Conservation (phyloP, 2,329 filamentous ascomycete genomes). For the Cercospora nicotianae region DNA sequence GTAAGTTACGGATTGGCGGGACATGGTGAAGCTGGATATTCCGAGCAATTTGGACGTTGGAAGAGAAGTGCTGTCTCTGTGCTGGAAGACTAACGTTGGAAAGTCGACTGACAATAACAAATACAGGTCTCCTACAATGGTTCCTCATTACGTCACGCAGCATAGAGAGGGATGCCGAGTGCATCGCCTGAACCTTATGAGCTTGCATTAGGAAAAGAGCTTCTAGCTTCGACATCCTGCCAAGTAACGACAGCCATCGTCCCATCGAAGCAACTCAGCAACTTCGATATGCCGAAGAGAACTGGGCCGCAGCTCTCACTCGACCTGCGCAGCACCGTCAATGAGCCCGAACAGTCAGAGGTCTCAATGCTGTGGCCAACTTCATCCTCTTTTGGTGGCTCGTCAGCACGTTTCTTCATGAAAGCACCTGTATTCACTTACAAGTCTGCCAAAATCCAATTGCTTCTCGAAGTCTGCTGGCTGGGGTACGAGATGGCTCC, state of each 20-base stretch:
- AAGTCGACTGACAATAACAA: background rate
- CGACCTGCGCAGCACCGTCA: background rate
- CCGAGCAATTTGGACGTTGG: background rate
- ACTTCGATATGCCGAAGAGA: background rate
- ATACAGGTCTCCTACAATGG: background rate
- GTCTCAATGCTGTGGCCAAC: background rate
- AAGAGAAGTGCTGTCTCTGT: background rate
- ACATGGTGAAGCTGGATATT: background rate
- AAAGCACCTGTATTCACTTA: background rate
- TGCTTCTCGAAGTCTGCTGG: background rate
- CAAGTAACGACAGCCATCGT: background rate
- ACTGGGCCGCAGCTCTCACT: background rate
- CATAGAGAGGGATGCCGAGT: background rate
- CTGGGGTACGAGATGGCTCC: background rate
- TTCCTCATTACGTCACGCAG: background rate
- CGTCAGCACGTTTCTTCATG: background rate
- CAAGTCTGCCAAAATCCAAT: background rate
- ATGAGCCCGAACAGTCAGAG: background rate
- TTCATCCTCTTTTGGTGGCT: background rate
- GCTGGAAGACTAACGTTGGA: background rate
- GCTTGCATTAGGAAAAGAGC: background rate
- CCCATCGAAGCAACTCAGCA: background rate
- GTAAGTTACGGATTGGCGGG: slow-evolving; percentile 5
- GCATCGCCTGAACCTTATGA: background rate
- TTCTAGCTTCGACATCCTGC: background rate